A percentile compares a stretch with the other conserved stretches of the same genome.
phyloP scores from a whole-genome alignment of 2,329 filamentous ascomycete genomes.

The Diaporthe velutina region DNA sequence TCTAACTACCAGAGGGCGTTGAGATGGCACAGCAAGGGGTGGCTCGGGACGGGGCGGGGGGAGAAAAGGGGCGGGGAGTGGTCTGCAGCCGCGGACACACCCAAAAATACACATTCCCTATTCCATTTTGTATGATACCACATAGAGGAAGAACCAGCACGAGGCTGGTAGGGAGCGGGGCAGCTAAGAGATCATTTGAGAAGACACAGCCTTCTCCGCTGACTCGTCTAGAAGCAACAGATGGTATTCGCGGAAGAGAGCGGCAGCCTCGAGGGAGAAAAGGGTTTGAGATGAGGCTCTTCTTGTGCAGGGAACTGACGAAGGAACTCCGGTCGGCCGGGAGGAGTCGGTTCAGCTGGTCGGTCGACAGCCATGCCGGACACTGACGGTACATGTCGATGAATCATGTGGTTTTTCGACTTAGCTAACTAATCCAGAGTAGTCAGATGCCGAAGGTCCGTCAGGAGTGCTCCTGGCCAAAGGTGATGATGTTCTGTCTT shows the following conservation, averaged over 20 bases:
- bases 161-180: conserved; percentile 25
- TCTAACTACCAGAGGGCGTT: conserved; percentile 45
- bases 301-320: neutral
- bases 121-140: conserved; percentile 41
- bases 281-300: neutral
- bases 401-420: conserved; percentile 7
- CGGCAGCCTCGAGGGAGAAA: conserved; percentile 8
- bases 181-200: conserved; percentile 10
- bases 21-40: neutral
- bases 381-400: neutral
- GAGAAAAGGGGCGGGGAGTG: conserved; percentile 7
- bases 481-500: neutral
- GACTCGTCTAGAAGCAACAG: conserved; percentile 31
- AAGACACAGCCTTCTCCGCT: conserved; percentile 26
- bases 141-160: conserved; percentile 35
- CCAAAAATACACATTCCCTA: conserved; percentile 36
- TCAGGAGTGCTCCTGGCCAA: neutral
- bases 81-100: conserved; percentile 26
- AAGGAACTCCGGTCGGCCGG: neutral
- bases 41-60: neutral
- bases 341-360: neutral
- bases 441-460: conserved; percentile 5
- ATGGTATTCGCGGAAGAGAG: conserved; percentile 20
- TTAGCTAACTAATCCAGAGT: conserved; percentile 19
- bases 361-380: neutral